Evolutionary conservation across 345 rosid species (phyloP), one percentile per base, ranked within the genome.

Genomic region (Citrus glauca): DNA sequence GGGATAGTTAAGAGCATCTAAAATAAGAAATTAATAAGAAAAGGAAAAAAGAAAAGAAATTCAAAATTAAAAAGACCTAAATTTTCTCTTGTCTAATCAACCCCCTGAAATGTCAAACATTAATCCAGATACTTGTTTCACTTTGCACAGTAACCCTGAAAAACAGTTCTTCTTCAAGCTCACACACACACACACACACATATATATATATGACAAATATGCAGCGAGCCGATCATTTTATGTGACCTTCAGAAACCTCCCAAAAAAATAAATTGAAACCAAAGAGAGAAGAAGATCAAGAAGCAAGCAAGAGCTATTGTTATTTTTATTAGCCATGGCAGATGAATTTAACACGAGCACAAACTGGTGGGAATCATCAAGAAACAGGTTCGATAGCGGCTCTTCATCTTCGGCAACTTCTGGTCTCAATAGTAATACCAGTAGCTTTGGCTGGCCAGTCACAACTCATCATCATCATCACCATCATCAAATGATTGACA

Each of bases 321-420:
- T 59, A 17, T 48, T 5, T 73, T 5, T 45, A 45, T 13, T 63
- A 77, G 85, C 77, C 84, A 90, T 92, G 93, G 91, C 91, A 1
- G 97, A 89, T 30, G 93, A 92, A 78, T 90, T 78, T 81, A 83
- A 85, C 57, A 57, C 90, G 6, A 71, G 79, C 77, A 81, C 85
- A 4, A 86, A 84, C 84, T 89, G 93, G 97, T 92, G 97, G 97
- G 93, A 89, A 13, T 85, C 91, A 13, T 83, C 90, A 1, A 85
- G 92, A 69, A 84, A 60, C 73, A 69, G 90, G 76, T 90, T 84
- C 38, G 89, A 88, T n/a, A 68, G 50, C 37, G 82, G 78, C 14
- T 63, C 82, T 11, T 79, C 92, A 2, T 85, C 98, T 14, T 79
- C 99, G n/a, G 81, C 92, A 0, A 84, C 95, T 55, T 81, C 91